phyloP scores from a whole-genome alignment of 352 stramenopile species.

The Phytophthora agathidicida region DNA sequence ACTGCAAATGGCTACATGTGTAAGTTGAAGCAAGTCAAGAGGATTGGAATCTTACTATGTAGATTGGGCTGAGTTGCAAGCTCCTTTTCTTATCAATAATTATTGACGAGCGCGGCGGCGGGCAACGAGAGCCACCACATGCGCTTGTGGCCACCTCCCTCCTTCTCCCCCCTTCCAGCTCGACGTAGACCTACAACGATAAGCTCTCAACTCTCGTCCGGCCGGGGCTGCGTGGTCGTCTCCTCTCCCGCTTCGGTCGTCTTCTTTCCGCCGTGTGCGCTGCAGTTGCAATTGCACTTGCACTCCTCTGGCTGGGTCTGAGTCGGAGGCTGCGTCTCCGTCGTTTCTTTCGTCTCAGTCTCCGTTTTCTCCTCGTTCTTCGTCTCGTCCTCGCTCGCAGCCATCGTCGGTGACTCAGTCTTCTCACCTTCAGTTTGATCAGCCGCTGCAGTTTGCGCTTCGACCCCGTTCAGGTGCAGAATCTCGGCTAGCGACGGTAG shows the following conservation, averaged over 20 bases:
- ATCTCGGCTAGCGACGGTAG: conserved; percentile 77
- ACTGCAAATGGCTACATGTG: conserved; percentile 20
- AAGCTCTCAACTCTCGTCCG: conserved; percentile 28
- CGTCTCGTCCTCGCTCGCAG: background rate
- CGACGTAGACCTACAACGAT: conserved; percentile 2
- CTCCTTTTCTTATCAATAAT: conserved; percentile 40
- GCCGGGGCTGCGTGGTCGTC: conserved; percentile 23
- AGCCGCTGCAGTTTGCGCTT: conserved; percentile 9
- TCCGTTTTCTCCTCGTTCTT: background rate
- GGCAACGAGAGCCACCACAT: background rate
- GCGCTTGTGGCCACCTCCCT: background rate
- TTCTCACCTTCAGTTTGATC: conserved; percentile 1
- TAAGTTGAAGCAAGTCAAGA: conserved; percentile 11
- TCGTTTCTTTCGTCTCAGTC: background rate
- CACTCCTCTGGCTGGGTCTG: conserved; percentile 21
- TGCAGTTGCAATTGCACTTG: conserved; percentile 44
- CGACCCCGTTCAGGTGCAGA: conserved; percentile 60
- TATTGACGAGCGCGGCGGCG: conserved; percentile 14
- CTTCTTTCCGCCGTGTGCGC: conserved; percentile 27
- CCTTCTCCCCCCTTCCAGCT: conserved; percentile 6
- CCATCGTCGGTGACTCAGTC: background rate
- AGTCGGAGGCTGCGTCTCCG: background rate
- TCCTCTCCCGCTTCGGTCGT: conserved; percentile 24
- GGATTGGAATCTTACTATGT: conserved; percentile 6
- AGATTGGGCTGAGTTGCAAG: conserved; percentile 15